A percentile compares a stretch with the other conserved stretches of the same genome.
Conservation (phyloP, 2,329 filamentous ascomycete species). For the Xylariales sp. region DNA sequence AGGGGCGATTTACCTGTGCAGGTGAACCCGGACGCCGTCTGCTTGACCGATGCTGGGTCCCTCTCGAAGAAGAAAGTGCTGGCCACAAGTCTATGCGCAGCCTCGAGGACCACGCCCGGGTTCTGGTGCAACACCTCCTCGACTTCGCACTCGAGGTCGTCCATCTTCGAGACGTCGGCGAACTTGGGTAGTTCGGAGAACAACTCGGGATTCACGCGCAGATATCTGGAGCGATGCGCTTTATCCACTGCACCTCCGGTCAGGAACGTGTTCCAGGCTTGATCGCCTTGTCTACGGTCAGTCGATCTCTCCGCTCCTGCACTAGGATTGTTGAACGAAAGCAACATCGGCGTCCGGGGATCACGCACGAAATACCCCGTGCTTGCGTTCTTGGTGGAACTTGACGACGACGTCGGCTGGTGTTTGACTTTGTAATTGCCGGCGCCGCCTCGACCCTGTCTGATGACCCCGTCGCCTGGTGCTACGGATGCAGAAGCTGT, state of each 20-base stretch:
- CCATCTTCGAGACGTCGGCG: slow-evolving; percentile 23
- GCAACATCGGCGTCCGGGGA: slow-evolving; percentile 24
- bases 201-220: slow-evolving; percentile 26
- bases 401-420: slow-evolving; percentile 10
- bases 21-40: slow-evolving; percentile 21
- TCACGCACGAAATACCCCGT: slow-evolving; percentile 25
- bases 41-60: slow-evolving; percentile 22
- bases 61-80: slow-evolving; percentile 30
- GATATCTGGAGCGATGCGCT: slow-evolving; percentile 17
- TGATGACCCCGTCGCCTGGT: slow-evolving; percentile 18
- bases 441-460: slow-evolving; percentile 24
- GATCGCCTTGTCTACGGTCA: slow-evolving; percentile 21
- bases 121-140: slow-evolving; percentile 20
- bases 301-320: slow-evolving; percentile 21
- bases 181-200: slow-evolving; percentile 23
- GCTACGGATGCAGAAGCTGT: slow-evolving; percentile 8
- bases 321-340: slow-evolving; percentile 24
- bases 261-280: slow-evolving; percentile 22
- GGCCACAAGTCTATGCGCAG: slow-evolving; percentile 25
- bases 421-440: slow-evolving; percentile 24
- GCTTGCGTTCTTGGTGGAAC: slow-evolving; percentile 9
- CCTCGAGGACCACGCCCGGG: slow-evolving; percentile 21
- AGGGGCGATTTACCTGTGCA: slow-evolving; percentile 23
- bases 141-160: slow-evolving; percentile 20
- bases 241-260: slow-evolving; percentile 13